phyloP scores from a whole-genome alignment of 768 basidiomycete genomes.

The Rhizopogon vesiculosus region DNA sequence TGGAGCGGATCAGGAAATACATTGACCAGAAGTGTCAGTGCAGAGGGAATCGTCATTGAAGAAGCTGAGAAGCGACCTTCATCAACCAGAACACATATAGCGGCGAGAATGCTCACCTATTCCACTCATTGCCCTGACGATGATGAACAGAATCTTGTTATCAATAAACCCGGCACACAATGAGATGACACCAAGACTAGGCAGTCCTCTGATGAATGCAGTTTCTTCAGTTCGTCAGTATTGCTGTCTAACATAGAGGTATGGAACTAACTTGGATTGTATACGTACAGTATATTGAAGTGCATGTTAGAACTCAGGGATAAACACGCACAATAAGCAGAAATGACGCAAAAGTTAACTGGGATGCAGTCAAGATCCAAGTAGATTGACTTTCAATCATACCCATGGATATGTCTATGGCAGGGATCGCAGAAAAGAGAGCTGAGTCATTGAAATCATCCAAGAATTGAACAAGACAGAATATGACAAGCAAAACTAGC shows the following conservation, averaged over 20 bases:
- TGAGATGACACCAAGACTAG: slow-evolving; percentile 37
- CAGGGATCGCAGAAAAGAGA: slow-evolving; percentile 35
- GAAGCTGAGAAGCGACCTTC: slow-evolving; percentile 27
- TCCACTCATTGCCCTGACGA: slow-evolving; percentile 49
- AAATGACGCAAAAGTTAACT: slow-evolving; percentile 39
- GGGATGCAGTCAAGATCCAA: slow-evolving; percentile 41
- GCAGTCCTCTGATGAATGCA: slow-evolving; percentile 38
- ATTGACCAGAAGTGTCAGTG: slow-evolving; percentile 44
- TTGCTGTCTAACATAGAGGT: background rate
- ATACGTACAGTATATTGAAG: slow-evolving; percentile 17
- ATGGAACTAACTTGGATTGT: slow-evolving; percentile 32
- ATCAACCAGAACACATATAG: background rate
- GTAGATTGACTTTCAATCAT: slow-evolving; percentile 22
- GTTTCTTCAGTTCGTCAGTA: slow-evolving; percentile 22
- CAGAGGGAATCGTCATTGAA: slow-evolving; percentile 47
- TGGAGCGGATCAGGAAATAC: slow-evolving; percentile 42
- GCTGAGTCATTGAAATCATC: slow-evolving; percentile 42
- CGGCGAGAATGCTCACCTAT: slow-evolving; percentile 26
- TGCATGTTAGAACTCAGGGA: background rate
- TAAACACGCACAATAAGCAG: slow-evolving; percentile 27
- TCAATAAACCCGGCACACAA: slow-evolving; percentile 41
- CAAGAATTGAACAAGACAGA: slow-evolving; percentile 39
- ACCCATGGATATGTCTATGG: slow-evolving; percentile 18
- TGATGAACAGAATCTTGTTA: slow-evolving; percentile 42
- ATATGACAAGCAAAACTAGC: slow-evolving; percentile 26